Conservation (phyloP, 2,329 filamentous ascomycete species). For the Cryphonectria nitschkei region DNA sequence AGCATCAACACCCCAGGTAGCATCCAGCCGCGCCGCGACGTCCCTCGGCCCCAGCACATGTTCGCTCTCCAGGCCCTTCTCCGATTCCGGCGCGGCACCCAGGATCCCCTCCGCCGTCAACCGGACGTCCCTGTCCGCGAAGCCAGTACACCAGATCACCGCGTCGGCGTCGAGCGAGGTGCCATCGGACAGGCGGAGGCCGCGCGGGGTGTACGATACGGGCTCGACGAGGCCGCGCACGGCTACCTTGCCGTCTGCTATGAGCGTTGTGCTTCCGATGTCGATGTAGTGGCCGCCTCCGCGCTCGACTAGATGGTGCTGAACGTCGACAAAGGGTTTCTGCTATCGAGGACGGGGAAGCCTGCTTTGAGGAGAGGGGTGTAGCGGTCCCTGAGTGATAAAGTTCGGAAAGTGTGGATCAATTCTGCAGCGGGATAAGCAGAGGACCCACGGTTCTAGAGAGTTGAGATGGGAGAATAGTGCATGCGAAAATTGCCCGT, state of each 20-base stretch:
- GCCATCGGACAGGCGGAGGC: slow-evolving; percentile 41
- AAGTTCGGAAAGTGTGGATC: not conserved
- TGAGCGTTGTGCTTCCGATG: slow-evolving; percentile 39
- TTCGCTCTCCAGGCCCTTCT: too few species aligned
- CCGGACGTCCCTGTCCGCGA: slow-evolving; percentile 38
- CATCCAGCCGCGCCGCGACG: slow-evolving; percentile 40
- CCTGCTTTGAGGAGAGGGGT: not conserved
- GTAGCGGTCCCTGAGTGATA: not conserved
- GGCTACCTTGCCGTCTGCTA: slow-evolving; percentile 39
- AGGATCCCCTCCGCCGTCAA: slow-evolving; percentile 17
- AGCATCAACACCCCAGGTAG: slow-evolving; percentile 45
- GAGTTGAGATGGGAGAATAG: slow-evolving; percentile 32
- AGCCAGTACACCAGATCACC: slow-evolving; percentile 47
- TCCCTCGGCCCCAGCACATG: slow-evolving; percentile 34
- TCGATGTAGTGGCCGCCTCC: slow-evolving; percentile 47
- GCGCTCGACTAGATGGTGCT: slow-evolving; percentile 40
- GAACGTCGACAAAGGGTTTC: slow-evolving; percentile 34
- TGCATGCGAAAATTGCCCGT: slow-evolving; percentile 30
- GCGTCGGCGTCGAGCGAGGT: slow-evolving; percentile 40
- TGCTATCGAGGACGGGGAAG: slow-evolving; percentile 37
- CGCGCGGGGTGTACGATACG: slow-evolving; percentile 37
- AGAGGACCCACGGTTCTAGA: slow-evolving; percentile 33
- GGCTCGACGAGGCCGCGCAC: slow-evolving; percentile 39
- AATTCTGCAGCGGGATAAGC: not conserved
- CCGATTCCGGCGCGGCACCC: not conserved